Conservation (phyloP, 176 grass and related monocot species). For the Olyra latifolia region DNA sequence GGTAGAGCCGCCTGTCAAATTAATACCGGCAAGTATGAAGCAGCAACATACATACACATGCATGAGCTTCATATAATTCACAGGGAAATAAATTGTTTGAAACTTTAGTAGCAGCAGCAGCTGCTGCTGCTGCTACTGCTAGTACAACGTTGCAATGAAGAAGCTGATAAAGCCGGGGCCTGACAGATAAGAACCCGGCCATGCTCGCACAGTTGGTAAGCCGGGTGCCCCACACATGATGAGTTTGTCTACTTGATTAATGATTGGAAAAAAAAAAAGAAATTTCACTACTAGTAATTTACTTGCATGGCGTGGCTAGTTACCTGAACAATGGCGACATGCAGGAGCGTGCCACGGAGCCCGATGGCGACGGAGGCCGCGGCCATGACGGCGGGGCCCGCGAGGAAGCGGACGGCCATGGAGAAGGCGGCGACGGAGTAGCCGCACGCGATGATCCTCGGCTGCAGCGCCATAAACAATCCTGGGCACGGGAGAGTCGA, state of each 20-base stretch:
- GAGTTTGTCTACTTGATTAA: not conserved
- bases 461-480: slow-evolving; percentile 96
- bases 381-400: slow-evolving; percentile 75
- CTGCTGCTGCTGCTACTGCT: no score
- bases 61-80: not conserved
- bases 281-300: not conserved
- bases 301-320: not conserved
- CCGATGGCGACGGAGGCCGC: slow-evolving; percentile 69
- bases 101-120: not conserved
- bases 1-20: slow-evolving; percentile 80
- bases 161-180: not conserved
- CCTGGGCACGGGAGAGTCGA: slow-evolving; percentile 42
- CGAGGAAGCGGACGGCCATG: slow-evolving; percentile 79
- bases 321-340: slow-evolving; percentile 91
- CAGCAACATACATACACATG: not conserved
- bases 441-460: slow-evolving; percentile 79
- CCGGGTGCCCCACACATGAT: not conserved
- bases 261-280: slow-evolving; percentile 2
- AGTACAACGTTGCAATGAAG: not conserved
- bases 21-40: not conserved
- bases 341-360: slow-evolving; percentile 55
- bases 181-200: slow-evolving; percentile 25
- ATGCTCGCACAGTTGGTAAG: not conserved
- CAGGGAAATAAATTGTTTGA: not conserved
- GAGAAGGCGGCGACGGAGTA: slow-evolving; percentile 49